Percentiles rank a stretch among this genome's conserved stretches.
These are phyloP conservation scores for Phytopythium boreale DNA, from an alignment of 352 stramenopile genomes.

Conservation along the genomic window DNA sequence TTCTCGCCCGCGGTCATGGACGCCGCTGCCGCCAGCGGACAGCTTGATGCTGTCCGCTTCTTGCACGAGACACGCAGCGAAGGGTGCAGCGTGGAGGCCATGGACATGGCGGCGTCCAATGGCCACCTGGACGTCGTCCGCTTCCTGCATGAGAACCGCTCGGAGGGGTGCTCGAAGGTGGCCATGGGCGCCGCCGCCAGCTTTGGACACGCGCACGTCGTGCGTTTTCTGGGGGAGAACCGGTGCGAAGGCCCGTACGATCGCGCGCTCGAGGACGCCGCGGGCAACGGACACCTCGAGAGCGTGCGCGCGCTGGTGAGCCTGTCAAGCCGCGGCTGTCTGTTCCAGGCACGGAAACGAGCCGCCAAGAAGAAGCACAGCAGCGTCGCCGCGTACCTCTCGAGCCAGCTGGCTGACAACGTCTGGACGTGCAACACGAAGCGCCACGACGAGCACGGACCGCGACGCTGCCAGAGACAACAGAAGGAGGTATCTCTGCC, in stretches of 20 bases:
- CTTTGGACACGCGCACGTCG: constrained; percentile 22
- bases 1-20: constrained; percentile 28
- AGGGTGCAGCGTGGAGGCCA: constrained; percentile 26
- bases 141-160: constrained; percentile 27
- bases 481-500: background rate
- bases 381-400: constrained; percentile 20
- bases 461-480: constrained; percentile 20
- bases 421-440: constrained; percentile 30
- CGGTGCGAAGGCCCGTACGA: constrained; percentile 27
- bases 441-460: constrained; percentile 19
- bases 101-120: constrained; percentile 33
- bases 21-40: constrained; percentile 18
- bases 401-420: constrained; percentile 26
- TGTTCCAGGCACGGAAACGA: constrained; percentile 31
- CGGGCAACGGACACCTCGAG: constrained; percentile 26
- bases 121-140: constrained; percentile 24
- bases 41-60: constrained; percentile 26
- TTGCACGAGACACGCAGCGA: constrained; percentile 21
- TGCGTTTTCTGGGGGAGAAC: constrained; percentile 27
- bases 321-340: constrained; percentile 22
- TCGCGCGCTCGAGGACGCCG: constrained; percentile 28
- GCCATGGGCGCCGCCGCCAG: constrained; percentile 26
- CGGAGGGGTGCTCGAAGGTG: constrained; percentile 26
- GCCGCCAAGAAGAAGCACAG: constrained; percentile 31
- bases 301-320: constrained; percentile 20